phyloP scores from a whole-genome alignment of 345 rosid genomes.

The sweet orange (Citrus sinensis) region DVS_A1.0 CM039163.1:51683501-51684000 shows the following conservation, averaged over 20 bases:
- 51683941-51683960: constrained; percentile 49
- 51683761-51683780: constrained; percentile 51
- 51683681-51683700: constrained; percentile 72
- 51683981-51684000: constrained; percentile 35
- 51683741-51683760: constrained; percentile 39
- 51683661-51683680: constrained; percentile 56
- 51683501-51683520: no score
- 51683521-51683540: no score
- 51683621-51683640: constrained; percentile 61
- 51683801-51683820: constrained; percentile 57
- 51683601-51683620: constrained; percentile 69
- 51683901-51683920: background rate
- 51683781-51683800: constrained; percentile 65
- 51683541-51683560: background rate
- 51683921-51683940: background rate
- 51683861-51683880: constrained; percentile 34
- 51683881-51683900: background rate
- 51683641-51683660: constrained; percentile 56
- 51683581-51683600: background rate
- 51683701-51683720: constrained; percentile 73
- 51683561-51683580: background rate
- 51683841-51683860: constrained; percentile 49
- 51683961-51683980: constrained; percentile 67
- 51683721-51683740: constrained; percentile 52
- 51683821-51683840: constrained; percentile 41